Evolutionary conservation across 805 yeast species (phyloP).

Genomic region (Pichia manshurica): DNA sequence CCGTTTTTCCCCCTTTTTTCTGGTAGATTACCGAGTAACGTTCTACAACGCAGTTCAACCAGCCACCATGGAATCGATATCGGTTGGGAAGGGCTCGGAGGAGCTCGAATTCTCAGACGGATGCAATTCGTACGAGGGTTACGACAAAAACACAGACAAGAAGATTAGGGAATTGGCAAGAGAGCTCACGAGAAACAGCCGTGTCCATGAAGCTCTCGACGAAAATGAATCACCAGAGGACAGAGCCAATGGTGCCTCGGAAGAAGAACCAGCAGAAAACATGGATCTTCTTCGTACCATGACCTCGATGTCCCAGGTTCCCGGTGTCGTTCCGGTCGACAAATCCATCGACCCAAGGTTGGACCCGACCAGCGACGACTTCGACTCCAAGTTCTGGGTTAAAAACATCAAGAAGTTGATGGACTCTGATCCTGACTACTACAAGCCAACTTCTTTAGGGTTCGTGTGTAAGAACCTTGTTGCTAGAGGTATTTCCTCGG

Average conservation of each 20-base stretch:
- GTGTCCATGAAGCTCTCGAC: constrained; percentile 1
- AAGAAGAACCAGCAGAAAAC: constrained; percentile 4
- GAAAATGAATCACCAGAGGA: constrained; percentile 1
- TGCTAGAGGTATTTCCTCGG: constrained; percentile 62
- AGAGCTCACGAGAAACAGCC: constrained; percentile 24
- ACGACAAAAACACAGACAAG: constrained; percentile 28
- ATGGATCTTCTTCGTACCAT: constrained; percentile 29
- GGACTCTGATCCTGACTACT: constrained; percentile 54
- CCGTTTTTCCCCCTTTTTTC: no score
- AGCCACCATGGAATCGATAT: constrained; percentile 21
- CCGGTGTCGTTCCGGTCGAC: constrained; percentile 39
- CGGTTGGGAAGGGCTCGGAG: constrained; percentile 22
- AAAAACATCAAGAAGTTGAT: constrained; percentile 52
- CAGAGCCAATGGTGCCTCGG: neutral
- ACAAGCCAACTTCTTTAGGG: constrained; percentile 55
- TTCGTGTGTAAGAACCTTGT: constrained; percentile 52
- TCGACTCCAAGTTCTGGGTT: constrained; percentile 61
- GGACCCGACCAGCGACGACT: constrained; percentile 55
- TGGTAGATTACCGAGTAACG: no score
- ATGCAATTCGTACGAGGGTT: constrained; percentile 31
- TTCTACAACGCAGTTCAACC: no score
- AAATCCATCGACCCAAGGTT: constrained; percentile 35
- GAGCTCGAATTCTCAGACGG: constrained; percentile 9
- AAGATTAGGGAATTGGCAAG: constrained; percentile 41
- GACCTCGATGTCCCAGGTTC: constrained; percentile 47